These are phyloP conservation scores for Mycena sanguinolenta DNA, from an alignment of 768 basidiomycete species.

Conservation along the genomic window DNA sequence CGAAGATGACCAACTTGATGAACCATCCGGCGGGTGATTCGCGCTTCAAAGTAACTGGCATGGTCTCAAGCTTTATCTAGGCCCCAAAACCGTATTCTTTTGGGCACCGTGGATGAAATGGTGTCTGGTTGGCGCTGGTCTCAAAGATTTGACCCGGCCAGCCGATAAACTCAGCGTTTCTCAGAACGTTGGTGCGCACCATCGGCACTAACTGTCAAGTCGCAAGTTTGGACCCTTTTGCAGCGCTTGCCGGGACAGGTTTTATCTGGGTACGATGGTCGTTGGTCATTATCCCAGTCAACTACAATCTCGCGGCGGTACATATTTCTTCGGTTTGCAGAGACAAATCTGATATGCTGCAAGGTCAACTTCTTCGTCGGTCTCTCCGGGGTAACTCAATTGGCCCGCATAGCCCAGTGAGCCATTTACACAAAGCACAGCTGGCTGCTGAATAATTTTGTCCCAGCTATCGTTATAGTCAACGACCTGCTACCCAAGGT, in stretches of 20 bases:
- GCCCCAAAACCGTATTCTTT: slow-evolving; percentile 96
- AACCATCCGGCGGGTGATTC: slow-evolving; percentile 92
- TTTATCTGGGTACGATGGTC: slow-evolving; percentile 99
- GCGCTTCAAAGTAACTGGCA: neutral
- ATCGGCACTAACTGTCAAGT: neutral
- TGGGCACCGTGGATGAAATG: slow-evolving; percentile 98
- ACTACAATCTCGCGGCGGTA: slow-evolving; percentile 95
- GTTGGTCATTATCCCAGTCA: slow-evolving; percentile 92
- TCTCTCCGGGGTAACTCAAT: slow-evolving; percentile 73
- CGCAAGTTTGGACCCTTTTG: slow-evolving; percentile 10
- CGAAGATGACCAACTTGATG: slow-evolving; percentile 86
- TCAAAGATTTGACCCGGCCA: slow-evolving; percentile 89
- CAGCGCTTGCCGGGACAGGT: slow-evolving; percentile 93
- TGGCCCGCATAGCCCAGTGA: slow-evolving; percentile 79
- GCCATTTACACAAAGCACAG: neutral
- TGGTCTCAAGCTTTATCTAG: slow-evolving; percentile 52
- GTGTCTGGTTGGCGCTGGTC: slow-evolving; percentile 85
- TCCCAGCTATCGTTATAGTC: slow-evolving; percentile 47
- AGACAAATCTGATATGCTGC: slow-evolving; percentile 17
- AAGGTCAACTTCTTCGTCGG: slow-evolving; percentile 89
- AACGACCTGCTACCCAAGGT: slow-evolving; percentile 31
- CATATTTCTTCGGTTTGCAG: slow-evolving; percentile 44
- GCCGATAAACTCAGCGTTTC: slow-evolving; percentile 96
- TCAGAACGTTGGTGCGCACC: slow-evolving; percentile 87
- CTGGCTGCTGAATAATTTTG: neutral